These are phyloP conservation scores for Eucalyptus microcorys DNA, from an alignment of 345 rosid genomes.

Conservation along the genomic window DNA sequence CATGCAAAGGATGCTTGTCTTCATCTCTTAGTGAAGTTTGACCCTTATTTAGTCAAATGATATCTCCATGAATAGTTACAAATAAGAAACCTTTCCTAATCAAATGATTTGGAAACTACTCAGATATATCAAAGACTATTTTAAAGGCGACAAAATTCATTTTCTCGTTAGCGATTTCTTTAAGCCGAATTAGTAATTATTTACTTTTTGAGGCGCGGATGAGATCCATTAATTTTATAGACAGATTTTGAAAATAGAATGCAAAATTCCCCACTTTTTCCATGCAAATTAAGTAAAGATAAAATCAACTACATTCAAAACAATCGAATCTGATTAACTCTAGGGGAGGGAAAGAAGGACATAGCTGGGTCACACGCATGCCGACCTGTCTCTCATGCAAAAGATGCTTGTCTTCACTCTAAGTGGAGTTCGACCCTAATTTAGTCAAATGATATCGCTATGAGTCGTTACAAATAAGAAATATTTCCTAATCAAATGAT, in stretches of 20 bases:
- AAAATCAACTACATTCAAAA: no score
- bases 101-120: no score
- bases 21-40: no score
- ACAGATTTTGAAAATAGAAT: no score
- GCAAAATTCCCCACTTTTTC: fast-evolving
- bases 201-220: fast-evolving
- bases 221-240: no score
- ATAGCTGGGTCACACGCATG: neutral
- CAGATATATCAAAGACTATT: no score
- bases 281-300: no score
- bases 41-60: neutral
- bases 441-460: neutral
- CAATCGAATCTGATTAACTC: neutral
- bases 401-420: fast-evolving
- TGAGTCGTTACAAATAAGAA: fast-evolving
- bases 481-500: fast-evolving
- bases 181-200: neutral
- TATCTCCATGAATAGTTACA: no score
- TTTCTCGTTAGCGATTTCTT: neutral
- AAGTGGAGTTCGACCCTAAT: fast-evolving
- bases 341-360: neutral
- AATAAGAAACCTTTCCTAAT: neutral
- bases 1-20: neutral
- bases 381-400: neutral
- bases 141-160: neutral